Conservation (phyloP, 257 asterid species). For the Solanum appendiculatum region DNA sequence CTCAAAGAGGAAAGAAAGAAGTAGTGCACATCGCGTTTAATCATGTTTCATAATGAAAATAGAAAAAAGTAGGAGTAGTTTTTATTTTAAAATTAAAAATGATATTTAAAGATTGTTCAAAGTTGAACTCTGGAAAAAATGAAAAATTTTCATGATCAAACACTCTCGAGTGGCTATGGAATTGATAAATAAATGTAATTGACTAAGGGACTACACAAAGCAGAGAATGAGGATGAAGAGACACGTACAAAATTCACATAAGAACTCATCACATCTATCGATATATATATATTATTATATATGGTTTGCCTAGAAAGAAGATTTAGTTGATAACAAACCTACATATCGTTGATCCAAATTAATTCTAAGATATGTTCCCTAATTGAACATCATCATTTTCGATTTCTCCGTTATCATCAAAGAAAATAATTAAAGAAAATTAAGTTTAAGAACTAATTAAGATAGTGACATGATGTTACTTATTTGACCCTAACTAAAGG, state of each 20-base stretch:
- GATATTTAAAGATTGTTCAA: too few species aligned
- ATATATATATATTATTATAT: too few species aligned
- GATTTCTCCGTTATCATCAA: background rate
- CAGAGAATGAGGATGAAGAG: background rate
- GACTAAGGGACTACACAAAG: background rate
- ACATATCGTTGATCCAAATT: background rate
- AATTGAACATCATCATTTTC: background rate
- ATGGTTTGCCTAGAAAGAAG: background rate
- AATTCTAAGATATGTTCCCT: background rate
- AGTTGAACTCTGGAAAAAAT: too few species aligned
- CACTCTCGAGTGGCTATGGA: background rate
- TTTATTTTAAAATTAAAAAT: too few species aligned
- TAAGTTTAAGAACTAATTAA: background rate
- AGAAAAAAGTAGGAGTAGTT: too few species aligned
- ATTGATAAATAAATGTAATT: background rate
- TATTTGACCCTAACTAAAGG: slow-evolving; percentile 17
- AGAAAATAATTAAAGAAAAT: background rate
- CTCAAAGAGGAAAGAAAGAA: background rate
- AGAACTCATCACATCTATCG: background rate
- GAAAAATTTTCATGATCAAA: too few species aligned
- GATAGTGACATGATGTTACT: background rate
- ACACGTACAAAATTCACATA: background rate
- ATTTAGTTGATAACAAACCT: background rate
- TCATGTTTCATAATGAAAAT: background rate
- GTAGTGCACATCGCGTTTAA: background rate